Conservation (phyloP, 2,329 filamentous ascomycete genomes). For the Coleophoma eucalyptorum region DNA sequence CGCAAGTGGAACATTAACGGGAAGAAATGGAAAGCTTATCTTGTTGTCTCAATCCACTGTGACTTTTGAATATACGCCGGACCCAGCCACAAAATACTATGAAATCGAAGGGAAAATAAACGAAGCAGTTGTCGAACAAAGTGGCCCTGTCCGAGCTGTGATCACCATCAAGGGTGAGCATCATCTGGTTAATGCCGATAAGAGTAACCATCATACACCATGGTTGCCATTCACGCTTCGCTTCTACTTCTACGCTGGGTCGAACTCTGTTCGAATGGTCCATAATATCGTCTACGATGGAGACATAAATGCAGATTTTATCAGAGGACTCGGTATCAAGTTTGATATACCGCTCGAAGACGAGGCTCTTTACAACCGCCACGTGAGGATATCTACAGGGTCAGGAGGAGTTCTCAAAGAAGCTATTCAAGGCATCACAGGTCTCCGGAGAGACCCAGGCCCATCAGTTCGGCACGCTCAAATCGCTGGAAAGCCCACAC, state of each 20-base stretch:
- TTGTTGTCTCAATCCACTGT: constrained; percentile 47
- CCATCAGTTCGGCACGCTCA: constrained; percentile 43
- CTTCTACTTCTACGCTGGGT: constrained; percentile 56
- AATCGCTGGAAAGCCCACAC: constrained; percentile 39
- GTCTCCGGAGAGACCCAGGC: constrained; percentile 52
- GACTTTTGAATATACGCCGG: constrained; percentile 30
- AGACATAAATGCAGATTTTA: constrained; percentile 43
- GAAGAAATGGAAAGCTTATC: constrained; percentile 41
- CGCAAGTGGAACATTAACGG: constrained; percentile 10
- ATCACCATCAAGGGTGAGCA: constrained; percentile 32
- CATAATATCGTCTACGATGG: constrained; percentile 55
- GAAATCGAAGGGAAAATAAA: constrained; percentile 47
- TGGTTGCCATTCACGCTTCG: constrained; percentile 53
- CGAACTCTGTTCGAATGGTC: constrained; percentile 48
- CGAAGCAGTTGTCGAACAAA: constrained; percentile 43
- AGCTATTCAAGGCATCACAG: constrained; percentile 56
- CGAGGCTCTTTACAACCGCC: constrained; percentile 53
- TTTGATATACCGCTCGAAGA: constrained; percentile 50
- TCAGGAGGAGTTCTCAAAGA: constrained; percentile 53
- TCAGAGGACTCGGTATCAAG: constrained; percentile 49
- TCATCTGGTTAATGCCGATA: constrained; percentile 16
- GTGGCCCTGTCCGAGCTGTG: constrained; percentile 38
- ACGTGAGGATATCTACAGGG: constrained; percentile 51
- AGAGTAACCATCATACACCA: constrained; percentile 30
- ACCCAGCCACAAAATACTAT: constrained; percentile 34